phyloP scores from a whole-genome alignment of 495 filamentous ascomycete species.

The Collariella sp. region DNA sequence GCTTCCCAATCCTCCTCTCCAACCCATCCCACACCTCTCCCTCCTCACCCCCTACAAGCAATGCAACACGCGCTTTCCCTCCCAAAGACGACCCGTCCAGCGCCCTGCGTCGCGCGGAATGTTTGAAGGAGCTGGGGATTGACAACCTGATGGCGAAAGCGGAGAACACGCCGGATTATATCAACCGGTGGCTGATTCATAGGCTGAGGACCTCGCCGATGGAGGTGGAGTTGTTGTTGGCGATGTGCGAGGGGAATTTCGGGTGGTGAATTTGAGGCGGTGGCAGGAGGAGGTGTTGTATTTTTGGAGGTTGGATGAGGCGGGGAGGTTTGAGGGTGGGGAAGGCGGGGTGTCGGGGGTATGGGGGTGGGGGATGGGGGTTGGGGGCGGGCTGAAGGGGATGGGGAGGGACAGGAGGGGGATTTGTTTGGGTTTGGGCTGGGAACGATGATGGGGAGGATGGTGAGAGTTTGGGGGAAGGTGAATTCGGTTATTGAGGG shows the following conservation, averaged over 20 bases:
- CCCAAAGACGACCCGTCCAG: constrained; percentile 19
- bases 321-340: neutral
- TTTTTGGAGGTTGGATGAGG: constrained; percentile 35
- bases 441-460: neutral
- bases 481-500: constrained; percentile 15
- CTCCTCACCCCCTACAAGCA: constrained; percentile 15
- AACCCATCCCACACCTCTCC: constrained; percentile 25
- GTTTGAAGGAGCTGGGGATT: constrained; percentile 31
- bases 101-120: constrained; percentile 15
- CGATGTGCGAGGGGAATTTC: constrained; percentile 28
- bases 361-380: neutral
- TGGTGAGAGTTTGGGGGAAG: neutral
- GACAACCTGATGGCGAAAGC: constrained; percentile 23
- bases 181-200: constrained; percentile 43
- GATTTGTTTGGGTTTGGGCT: neutral
- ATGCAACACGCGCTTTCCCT: constrained; percentile 16
- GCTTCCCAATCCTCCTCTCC: constrained; percentile 28
- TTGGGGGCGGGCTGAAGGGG: no score
- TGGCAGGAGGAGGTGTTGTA: constrained; percentile 42
- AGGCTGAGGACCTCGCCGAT: constrained; percentile 36
- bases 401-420: neutral
- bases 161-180: constrained; percentile 32
- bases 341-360: neutral
- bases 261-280: constrained; percentile 30
- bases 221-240: constrained; percentile 36